These are phyloP conservation scores for Phaeophleospora eucalypticola DNA, from an alignment of 2,329 filamentous ascomycete genomes.

Conservation along the genomic window DNA sequence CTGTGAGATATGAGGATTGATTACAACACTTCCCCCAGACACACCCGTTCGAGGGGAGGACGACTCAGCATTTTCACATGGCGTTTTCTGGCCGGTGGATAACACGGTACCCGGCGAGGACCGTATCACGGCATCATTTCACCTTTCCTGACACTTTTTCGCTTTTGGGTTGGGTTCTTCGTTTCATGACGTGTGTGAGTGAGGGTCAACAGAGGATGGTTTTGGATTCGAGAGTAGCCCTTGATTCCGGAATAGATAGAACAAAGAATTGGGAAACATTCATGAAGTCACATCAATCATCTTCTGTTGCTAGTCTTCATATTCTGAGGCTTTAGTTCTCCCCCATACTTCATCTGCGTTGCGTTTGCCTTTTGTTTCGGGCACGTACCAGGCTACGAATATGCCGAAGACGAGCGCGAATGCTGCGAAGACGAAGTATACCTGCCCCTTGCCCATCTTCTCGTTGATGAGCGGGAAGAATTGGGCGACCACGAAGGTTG, in stretches of 20 bases:
- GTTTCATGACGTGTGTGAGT: neutral
- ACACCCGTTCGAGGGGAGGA: too few relatives aligned
- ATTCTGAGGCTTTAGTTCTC: constrained; percentile 41
- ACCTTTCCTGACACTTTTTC: too few relatives aligned
- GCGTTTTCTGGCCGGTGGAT: neutral
- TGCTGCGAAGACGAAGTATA: constrained; percentile 86
- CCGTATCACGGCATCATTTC: neutral
- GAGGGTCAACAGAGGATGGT: neutral
- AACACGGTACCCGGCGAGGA: neutral
- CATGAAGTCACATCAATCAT: neutral
- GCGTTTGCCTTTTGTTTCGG: constrained; percentile 83
- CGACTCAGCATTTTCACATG: neutral
- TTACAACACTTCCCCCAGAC: too few relatives aligned
- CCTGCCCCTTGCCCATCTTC: constrained; percentile 72
- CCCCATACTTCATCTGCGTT: constrained; percentile 91
- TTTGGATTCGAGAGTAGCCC: neutral
- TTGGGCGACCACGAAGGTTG: constrained; percentile 88
- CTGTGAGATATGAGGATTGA: neutral
- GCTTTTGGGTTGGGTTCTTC: too few relatives aligned
- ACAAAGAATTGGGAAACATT: neutral
- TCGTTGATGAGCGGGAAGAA: constrained; percentile 88
- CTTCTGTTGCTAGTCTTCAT: constrained; percentile 23
- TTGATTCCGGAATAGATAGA: neutral
- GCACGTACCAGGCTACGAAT: constrained; percentile 70
- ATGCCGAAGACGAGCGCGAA: constrained; percentile 64